Evolutionary conservation across 116 monocot genomes (phyloP).

Genomic region (Papilionanthe hybrid): DNA sequence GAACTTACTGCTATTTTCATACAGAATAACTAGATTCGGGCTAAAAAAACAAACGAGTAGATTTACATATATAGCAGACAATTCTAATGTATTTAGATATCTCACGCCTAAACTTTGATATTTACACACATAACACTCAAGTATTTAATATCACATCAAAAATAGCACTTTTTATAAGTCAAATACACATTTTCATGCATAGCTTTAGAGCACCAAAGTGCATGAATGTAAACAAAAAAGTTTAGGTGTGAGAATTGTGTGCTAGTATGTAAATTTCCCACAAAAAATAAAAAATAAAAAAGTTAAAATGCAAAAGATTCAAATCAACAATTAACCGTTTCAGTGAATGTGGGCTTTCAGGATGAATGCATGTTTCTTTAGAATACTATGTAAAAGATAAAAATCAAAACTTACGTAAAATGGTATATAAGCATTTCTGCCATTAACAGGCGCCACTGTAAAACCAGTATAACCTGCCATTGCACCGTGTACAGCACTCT

Average conservation of each 20-base stretch:
- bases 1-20: not conserved
- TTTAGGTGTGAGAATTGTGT: no score
- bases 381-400: not conserved
- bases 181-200: no score
- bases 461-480: constrained; percentile 57
- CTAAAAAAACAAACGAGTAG: no score
- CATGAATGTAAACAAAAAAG: no score
- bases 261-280: no score
- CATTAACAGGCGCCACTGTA: constrained; percentile 46
- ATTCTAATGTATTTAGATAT: no score
- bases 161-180: no score
- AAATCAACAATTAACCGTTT: not conserved
- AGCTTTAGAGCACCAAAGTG: no score
- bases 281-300: not conserved
- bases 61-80: no score
- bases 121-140: no score
- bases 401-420: constrained; percentile 30
- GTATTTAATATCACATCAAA: no score
- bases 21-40: not conserved
- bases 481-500: constrained; percentile 53
- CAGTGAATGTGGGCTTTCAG: not conserved
- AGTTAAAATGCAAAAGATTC: not conserved
- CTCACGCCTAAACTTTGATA: no score
- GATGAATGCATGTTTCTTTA: not conserved
- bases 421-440: constrained; percentile 52